Evolutionary conservation across 805 yeast species (phyloP).

Genomic region (Ogataea allantospora): DNA sequence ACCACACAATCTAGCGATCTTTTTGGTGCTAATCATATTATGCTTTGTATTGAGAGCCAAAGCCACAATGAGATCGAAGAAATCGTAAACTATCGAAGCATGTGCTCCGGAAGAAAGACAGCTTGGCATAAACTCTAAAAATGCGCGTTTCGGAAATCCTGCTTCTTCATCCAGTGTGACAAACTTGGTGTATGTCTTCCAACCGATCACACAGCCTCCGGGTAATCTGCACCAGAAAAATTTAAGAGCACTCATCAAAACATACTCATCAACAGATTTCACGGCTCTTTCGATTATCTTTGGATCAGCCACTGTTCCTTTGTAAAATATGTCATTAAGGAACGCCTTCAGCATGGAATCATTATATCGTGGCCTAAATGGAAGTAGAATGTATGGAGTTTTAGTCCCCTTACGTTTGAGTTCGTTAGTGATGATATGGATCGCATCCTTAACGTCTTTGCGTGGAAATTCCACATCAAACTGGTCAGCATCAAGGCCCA

Average conservation of each 20-base stretch:
- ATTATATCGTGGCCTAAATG: constrained; percentile 69
- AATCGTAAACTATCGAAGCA: constrained; percentile 86
- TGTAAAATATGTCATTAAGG: constrained; percentile 52
- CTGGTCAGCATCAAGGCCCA: constrained; percentile 22
- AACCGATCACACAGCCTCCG: constrained; percentile 75
- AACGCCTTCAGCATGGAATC: constrained; percentile 59
- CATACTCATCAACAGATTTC: constrained; percentile 59
- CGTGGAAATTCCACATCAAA: constrained; percentile 50
- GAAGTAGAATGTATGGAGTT: constrained; percentile 71
- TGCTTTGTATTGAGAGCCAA: constrained; percentile 76
- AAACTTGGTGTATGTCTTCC: constrained; percentile 78
- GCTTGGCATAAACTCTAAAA: constrained; percentile 78
- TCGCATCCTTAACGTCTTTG: constrained; percentile 61
- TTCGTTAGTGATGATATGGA: constrained; percentile 71
- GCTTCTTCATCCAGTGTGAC: constrained; percentile 61
- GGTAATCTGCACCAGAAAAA: constrained; percentile 87
- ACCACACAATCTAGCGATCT: constrained; percentile 77
- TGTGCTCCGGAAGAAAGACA: constrained; percentile 82
- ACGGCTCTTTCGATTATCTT: constrained; percentile 42
- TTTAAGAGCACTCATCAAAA: constrained; percentile 70
- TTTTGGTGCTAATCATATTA: constrained; percentile 76
- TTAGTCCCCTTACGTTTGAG: constrained; percentile 63
- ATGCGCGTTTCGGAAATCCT: constrained; percentile 69
- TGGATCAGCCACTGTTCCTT: constrained; percentile 49
- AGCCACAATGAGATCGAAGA: constrained; percentile 74